Percentiles rank a stretch among this genome's conserved stretches.
phyloP scores from a whole-genome alignment of 106 monocot genomes.

The Platanthera zijinensis region DNA sequence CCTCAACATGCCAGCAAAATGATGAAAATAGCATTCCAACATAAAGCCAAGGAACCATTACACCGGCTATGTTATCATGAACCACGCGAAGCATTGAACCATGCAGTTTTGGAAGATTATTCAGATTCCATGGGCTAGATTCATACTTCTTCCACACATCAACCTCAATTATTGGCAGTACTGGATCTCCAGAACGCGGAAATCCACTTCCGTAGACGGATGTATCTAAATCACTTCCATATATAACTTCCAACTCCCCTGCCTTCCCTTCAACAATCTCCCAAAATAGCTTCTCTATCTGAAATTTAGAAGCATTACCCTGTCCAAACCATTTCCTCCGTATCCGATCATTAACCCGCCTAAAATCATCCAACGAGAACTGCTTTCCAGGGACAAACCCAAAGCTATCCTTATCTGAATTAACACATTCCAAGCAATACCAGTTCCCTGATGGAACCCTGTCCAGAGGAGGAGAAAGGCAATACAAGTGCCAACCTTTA shows the following conservation, averaged over 20 bases:
- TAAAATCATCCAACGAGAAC: constrained; percentile 41
- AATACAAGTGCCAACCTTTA: constrained; percentile 75
- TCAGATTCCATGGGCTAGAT: constrained; percentile 72
- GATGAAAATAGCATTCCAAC: constrained; percentile 85
- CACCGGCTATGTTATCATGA: constrained; percentile 72
- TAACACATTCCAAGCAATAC: constrained; percentile 74
- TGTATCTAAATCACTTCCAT: constrained; percentile 78
- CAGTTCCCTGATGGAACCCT: constrained; percentile 60
- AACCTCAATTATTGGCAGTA: constrained; percentile 23
- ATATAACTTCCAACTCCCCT: constrained; percentile 77
- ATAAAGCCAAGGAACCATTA: constrained; percentile 88
- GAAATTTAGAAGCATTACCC: constrained; percentile 16
- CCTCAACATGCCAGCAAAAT: constrained; percentile 95
- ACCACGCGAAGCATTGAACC: constrained; percentile 65
- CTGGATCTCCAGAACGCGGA: constrained; percentile 27
- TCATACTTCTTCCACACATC: constrained; percentile 46
- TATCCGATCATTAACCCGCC: constrained; percentile 30
- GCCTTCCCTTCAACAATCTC: constrained; percentile 74
- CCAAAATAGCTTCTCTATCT: constrained; percentile 75
- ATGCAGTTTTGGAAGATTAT: constrained; percentile 71
- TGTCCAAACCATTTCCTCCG: constrained; percentile 67
- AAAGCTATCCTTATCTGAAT: constrained; percentile 63
- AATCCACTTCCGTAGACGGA: constrained; percentile 60
- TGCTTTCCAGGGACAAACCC: constrained; percentile 63
- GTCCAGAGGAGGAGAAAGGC: constrained; percentile 58